Evolutionary conservation across 2,329 filamentous ascomycete genomes (phyloP), one percentile per base, ranked within the genome.

Genomic region (Cladosporium cucumerinum): DNA sequence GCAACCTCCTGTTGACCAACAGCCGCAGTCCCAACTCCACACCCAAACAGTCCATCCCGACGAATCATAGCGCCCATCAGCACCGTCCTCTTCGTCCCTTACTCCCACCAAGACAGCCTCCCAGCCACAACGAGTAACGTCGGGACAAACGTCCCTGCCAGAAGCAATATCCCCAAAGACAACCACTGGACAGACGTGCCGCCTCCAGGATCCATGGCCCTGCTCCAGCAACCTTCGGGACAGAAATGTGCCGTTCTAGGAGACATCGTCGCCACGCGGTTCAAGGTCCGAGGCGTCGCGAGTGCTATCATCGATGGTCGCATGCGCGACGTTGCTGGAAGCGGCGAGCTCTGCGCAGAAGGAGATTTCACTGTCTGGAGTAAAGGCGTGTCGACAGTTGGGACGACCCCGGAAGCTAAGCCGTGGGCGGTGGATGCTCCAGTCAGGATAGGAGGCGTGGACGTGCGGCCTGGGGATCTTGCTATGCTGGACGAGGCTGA

Each of bases 201-300:
- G 1, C 77, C 84, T 28, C 78, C 82, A 0, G 84, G 82, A 8
- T 89, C 86, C 1, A 82, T 92, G 61, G 85, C 88, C 4, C 78
- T 93, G 4, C 82, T 92, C 65, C 84, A 86, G 66, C 89, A 92
- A 71, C 88, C 89, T 0, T 72, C 79, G 0, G 82, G 81, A 0
- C 89, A 92, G 73, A 46, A 16, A 25, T 82, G 82, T 76, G 90
- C 90, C 6, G 83, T 91, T 8, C 83, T 91, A 6, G 90, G 90
- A n/a, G 90, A 90, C 21, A 91, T 93, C 68, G 90, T 92, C 84
- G 90, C 88, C 5, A 79, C 85, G 32, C 82, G 90, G 23, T 89
- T 92, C 84, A 86, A 87, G 71, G 74, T 83, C 16, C 80, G 88
- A 12, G 84, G 85, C 16, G 85, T 85, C 21, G 80, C 81, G 69